These are phyloP conservation scores for Alternaria atra DNA, from an alignment of 2,329 filamentous ascomycete genomes.

Conservation along the genomic window DNA sequence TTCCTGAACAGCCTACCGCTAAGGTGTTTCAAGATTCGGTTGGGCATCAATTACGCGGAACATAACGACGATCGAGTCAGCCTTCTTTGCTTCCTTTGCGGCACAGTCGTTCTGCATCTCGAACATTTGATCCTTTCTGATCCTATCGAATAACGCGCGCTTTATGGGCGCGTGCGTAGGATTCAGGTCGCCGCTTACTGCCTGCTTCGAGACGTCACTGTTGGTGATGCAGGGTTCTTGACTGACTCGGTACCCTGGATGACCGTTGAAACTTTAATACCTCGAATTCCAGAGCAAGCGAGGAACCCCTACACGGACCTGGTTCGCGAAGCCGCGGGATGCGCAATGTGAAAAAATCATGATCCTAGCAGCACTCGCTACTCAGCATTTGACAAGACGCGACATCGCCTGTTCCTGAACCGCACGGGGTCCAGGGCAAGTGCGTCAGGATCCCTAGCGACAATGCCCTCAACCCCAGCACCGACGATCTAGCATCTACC, in stretches of 20 bases:
- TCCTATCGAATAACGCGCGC: conserved; percentile 33
- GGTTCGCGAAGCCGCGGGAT: conserved; percentile 12
- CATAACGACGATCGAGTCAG: conserved; percentile 22
- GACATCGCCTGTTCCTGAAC: conserved; percentile 15
- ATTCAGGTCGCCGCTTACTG: conserved; percentile 14
- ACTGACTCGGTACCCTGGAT: conserved; percentile 29
- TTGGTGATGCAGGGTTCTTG: conserved; percentile 2
- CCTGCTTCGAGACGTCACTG: conserved; percentile 12
- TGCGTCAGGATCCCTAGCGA: conserved; percentile 5
- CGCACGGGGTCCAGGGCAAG: conserved; percentile 11
- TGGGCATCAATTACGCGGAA: conserved; percentile 19
- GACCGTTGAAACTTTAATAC: conserved; percentile 33
- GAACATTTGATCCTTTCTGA: conserved; percentile 14
- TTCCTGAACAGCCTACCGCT: conserved; percentile 25
- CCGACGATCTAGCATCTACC: conserved; percentile 23
- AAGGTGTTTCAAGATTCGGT: conserved; percentile 23
- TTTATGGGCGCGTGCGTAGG: conserved; percentile 31
- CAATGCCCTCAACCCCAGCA: conserved; percentile 11
- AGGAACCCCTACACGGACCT: conserved; percentile 14
- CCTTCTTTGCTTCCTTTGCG: conserved; percentile 16
- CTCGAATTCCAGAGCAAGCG: conserved; percentile 9
- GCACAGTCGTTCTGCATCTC: conserved; percentile 18
- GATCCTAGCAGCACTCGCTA: conserved; percentile 17
- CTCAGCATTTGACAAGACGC: conserved; percentile 12
- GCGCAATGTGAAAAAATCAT: conserved; percentile 15